Conservation (phyloP, 495 filamentous ascomycete genomes). For the Aspergillus olivimuriae region DNA sequence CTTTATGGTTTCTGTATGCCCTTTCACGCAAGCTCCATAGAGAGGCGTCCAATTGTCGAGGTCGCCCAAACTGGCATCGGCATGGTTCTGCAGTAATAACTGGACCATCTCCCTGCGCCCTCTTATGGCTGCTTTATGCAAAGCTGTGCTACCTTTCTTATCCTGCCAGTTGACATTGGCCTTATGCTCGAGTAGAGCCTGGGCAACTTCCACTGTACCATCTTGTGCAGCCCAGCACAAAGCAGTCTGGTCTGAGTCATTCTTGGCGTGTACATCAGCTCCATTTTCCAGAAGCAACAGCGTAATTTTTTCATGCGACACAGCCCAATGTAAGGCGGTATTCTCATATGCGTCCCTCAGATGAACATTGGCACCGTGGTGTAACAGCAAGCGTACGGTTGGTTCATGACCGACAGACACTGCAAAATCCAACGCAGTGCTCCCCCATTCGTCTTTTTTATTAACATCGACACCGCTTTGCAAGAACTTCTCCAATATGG, state of each 20-base stretch:
- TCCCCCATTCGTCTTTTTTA: not conserved
- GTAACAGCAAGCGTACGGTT: conserved; percentile 1
- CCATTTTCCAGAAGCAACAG: not conserved
- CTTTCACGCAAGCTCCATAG: conserved; percentile 4
- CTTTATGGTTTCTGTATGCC: not conserved
- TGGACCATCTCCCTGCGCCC: not conserved
- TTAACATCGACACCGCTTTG: not conserved
- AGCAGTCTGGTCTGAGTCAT: not conserved
- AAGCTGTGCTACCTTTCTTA: not conserved
- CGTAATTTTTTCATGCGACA: not conserved
- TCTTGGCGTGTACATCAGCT: conserved; percentile 1
- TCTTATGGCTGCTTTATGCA: conserved; percentile 2
- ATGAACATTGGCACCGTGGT: conserved; percentile 2
- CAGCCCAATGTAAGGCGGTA: not conserved
- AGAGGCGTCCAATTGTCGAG: conserved; percentile 1
- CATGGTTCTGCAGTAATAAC: not conserved
- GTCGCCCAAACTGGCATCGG: conserved; percentile 1
- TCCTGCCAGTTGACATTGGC: not conserved
- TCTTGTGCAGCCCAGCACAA: conserved; percentile 1
- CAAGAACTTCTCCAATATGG: not conserved
- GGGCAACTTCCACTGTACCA: not conserved
- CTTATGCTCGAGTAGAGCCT: not conserved
- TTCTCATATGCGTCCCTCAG: not conserved
- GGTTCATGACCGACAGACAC: conserved; percentile 1
- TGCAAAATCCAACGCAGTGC: conserved; percentile 1